phyloP scores from a whole-genome alignment of 805 yeast species.

The Pichia thaimueangensis region DNA sequence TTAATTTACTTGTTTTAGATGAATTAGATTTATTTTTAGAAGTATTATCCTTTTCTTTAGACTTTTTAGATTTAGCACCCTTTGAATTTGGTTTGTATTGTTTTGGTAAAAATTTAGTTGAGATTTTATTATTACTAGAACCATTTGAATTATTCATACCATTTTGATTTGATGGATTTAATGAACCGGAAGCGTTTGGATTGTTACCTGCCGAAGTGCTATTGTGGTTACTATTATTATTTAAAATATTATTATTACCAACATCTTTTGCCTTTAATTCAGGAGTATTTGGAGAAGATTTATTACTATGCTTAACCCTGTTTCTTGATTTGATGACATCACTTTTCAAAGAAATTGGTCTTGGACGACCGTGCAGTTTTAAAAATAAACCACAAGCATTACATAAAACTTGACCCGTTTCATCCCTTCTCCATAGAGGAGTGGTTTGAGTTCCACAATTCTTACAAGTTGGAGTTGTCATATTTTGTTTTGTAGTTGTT shows the following conservation, averaged over 20 bases:
- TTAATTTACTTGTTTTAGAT: constrained; percentile 1
- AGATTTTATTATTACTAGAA: constrained; percentile 5
- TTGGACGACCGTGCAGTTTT: constrained; percentile 85
- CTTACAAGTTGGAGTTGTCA: constrained; percentile 68
- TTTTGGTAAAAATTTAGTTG: constrained; percentile 31
- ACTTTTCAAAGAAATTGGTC: constrained; percentile 87
- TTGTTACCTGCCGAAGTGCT: constrained; percentile 14
- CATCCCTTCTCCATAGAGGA: constrained; percentile 94
- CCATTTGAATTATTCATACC: constrained; percentile 1
- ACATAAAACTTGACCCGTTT: constrained; percentile 82
- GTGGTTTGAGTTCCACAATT: constrained; percentile 91
- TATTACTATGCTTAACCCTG: constrained; percentile 55
- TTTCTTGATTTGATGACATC: constrained; percentile 90
- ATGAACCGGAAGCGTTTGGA: background rate
- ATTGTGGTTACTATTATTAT: background rate
- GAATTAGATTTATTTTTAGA: background rate
- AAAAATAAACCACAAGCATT: constrained; percentile 91
- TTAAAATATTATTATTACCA: constrained; percentile 3
- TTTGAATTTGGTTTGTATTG: constrained; percentile 32
- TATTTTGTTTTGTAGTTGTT: constrained; percentile 57
- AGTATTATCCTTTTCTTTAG: constrained; percentile 1
- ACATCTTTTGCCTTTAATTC: constrained; percentile 47
- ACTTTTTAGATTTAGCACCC: constrained; percentile 12
- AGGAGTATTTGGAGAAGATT: constrained; percentile 48
- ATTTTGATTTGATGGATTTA: background rate